phyloP scores from a whole-genome alignment of 805 yeast genomes.

The Teunomyces panamensis region DNA sequence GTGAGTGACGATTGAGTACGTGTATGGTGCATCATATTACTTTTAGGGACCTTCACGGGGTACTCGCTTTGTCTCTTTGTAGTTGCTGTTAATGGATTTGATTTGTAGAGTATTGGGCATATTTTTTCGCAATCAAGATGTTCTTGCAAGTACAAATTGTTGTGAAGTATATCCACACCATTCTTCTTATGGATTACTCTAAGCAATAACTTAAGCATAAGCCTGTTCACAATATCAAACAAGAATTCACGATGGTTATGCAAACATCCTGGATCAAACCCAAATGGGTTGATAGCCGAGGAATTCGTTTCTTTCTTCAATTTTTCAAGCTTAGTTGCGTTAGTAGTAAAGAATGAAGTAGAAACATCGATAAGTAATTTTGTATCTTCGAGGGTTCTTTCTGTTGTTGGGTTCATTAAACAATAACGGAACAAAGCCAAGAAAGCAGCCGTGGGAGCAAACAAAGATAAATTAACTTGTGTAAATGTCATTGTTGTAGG shows the following conservation, averaged over 20 bases:
- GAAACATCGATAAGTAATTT: conserved; percentile 24
- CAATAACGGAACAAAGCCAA: conserved; percentile 12
- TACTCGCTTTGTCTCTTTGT: background rate
- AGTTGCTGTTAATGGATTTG: background rate
- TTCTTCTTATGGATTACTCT: background rate
- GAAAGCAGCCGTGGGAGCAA: conserved; percentile 30
- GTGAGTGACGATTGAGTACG: background rate
- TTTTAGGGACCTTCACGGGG: background rate
- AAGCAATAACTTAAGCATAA: conserved; percentile 1
- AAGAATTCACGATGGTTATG: conserved; percentile 1
- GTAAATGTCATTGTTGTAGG: conserved; percentile 12
- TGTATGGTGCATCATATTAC: background rate
- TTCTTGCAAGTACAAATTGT: background rate
- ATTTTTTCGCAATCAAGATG: conserved; percentile 1
- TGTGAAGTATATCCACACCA: background rate
- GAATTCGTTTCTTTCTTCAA: background rate
- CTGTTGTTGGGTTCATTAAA: conserved; percentile 25
- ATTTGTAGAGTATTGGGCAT: background rate
- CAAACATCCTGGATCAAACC: conserved; percentile 1
- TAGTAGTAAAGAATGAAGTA: conserved; percentile 13
- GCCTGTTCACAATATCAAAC: conserved; percentile 1
- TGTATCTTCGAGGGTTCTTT: conserved; percentile 25
- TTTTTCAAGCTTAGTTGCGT: background rate
- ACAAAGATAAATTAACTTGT: conserved; percentile 28
- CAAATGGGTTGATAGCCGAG: background rate